Conservation (phyloP, 164 flowering plant species). For the Vitis vinifera region ASM3070453v1 NC_081805.1:2040501-2041000, state of each 20-base stretch:
- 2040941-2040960: slow-evolving; percentile 1
- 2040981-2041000: slow-evolving; percentile 27
- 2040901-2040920: slow-evolving; percentile 71
- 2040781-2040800: background rate
- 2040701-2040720: slow-evolving; percentile 60
- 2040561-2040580: slow-evolving; percentile 44
- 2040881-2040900: slow-evolving; percentile 78
- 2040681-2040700: slow-evolving; percentile 78
- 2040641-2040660: slow-evolving; percentile 56
- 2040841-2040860: slow-evolving; percentile 87
- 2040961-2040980: slow-evolving; percentile 3
- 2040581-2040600: background rate
- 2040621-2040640: background rate
- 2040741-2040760: slow-evolving; percentile 80
- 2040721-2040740: slow-evolving; percentile 78
- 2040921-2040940: slow-evolving; percentile 5
- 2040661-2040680: slow-evolving; percentile 63
- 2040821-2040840: slow-evolving; percentile 53
- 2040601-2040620: background rate
- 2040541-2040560: slow-evolving; percentile 74
- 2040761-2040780: slow-evolving; percentile 11
- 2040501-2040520: slow-evolving; percentile 71
- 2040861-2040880: slow-evolving; percentile 73
- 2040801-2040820: background rate
- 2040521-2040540: slow-evolving; percentile 79